Conservation (phyloP, 78 protist species). For the Dictyostelium firmibasis region DNA sequence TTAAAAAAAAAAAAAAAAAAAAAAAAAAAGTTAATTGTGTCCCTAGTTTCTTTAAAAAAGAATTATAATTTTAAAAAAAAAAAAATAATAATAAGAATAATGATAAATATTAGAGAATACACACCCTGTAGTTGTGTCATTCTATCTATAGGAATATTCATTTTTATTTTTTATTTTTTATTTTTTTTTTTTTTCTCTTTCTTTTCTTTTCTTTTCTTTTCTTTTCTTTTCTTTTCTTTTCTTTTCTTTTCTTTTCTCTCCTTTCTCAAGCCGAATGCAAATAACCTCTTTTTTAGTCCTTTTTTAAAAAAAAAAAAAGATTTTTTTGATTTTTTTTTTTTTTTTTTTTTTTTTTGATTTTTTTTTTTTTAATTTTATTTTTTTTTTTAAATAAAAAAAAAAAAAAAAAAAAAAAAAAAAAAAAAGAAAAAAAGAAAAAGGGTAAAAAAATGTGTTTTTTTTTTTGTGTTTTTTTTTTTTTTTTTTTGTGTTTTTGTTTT, state of each 20-base stretch:
- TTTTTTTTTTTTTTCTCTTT: neutral
- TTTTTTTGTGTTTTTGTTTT: too few species aligned
- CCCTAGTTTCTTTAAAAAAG: too few species aligned
- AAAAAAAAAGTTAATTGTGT: too few species aligned
- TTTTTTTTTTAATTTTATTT: too few species aligned
- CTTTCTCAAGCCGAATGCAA: neutral
- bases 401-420: neutral
- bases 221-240: neutral
- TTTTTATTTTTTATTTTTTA: neutral
- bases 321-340: too few species aligned
- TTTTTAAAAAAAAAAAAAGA: too few species aligned
- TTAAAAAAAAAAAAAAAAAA: neutral
- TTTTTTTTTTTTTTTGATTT: too few species aligned
- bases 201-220: neutral
- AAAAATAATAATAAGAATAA: neutral
- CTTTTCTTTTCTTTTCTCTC: neutral
- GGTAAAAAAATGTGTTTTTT: too few species aligned
- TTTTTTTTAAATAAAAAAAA: neutral
- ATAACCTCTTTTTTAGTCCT: neutral
- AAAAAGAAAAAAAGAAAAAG: too few species aligned
- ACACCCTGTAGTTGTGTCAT: conserved; percentile 4
- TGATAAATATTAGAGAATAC: neutral
- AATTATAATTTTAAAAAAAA: neutral
- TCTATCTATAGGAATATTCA: neutral
- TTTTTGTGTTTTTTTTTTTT: too few species aligned